These are phyloP conservation scores for Prillingera fragicola DNA, from an alignment of 1,284 basidiomycete genomes.

Conservation along the genomic window DNA sequence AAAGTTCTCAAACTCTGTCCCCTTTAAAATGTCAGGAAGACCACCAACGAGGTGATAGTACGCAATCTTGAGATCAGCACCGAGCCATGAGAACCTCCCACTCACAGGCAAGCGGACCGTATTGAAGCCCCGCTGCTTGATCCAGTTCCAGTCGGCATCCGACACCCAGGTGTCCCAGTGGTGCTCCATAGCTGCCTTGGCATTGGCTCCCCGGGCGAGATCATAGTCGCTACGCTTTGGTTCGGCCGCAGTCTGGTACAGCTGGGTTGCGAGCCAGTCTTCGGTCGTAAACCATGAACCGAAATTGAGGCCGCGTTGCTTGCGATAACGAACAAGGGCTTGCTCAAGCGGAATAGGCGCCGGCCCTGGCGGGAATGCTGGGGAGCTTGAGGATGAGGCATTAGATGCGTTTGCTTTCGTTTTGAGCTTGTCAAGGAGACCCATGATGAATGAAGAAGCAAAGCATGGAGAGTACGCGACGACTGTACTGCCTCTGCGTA, in stretches of 20 bases:
- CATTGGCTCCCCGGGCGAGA: conserved; percentile 60
- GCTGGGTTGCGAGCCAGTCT: conserved; percentile 62
- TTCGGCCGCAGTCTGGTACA: conserved; percentile 40
- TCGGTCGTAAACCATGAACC: conserved; percentile 70
- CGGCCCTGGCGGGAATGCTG: conserved; percentile 10
- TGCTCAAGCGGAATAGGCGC: conserved; percentile 17
- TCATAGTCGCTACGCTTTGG: conserved; percentile 60
- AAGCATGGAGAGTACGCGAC: background rate
- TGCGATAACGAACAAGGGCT: conserved; percentile 58
- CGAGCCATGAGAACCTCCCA: conserved; percentile 3
- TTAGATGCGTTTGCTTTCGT: conserved; percentile 17
- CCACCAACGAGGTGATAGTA: conserved; percentile 67
- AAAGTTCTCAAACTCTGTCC: conserved; percentile 65
- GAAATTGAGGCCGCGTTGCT: conserved; percentile 76
- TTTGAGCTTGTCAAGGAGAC: conserved; percentile 43
- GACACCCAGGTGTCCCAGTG: conserved; percentile 80
- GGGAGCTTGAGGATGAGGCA: conserved; percentile 1
- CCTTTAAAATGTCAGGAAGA: conserved; percentile 59
- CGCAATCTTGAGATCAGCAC: conserved; percentile 57
- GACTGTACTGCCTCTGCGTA: background rate
- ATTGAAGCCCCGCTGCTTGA: conserved; percentile 69
- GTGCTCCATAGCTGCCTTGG: conserved; percentile 60
- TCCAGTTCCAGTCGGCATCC: conserved; percentile 67
- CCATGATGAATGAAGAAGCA: conserved; percentile 25
- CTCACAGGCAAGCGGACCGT: conserved; percentile 74